Evolutionary conservation across 2,329 filamentous ascomycete genomes (phyloP).

Genomic region (Trichoderma arundinaceum): DNA sequence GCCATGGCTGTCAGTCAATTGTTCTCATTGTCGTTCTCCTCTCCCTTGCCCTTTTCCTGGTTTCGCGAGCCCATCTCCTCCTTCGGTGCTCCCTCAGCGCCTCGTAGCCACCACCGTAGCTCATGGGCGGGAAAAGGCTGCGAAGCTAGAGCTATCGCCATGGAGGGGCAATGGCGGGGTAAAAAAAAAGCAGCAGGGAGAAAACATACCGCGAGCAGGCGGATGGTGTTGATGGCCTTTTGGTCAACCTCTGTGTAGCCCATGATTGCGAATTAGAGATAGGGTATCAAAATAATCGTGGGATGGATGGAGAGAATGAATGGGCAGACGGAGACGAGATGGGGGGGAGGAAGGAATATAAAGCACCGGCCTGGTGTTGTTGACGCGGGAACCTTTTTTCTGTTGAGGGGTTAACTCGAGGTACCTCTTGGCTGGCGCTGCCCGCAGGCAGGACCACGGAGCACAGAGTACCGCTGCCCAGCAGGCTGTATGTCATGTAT

Average conservation of each 20-base stretch:
- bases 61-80: neutral
- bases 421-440: neutral
- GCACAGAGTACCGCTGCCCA: no score
- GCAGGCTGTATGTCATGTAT: no score
- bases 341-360: slow-evolving; percentile 35
- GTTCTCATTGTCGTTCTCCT: slow-evolving; percentile 28
- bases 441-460: no score
- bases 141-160: slow-evolving; percentile 34
- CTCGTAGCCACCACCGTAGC: neutral
- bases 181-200: slow-evolving; percentile 32
- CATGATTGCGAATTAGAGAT: slow-evolving; percentile 65
- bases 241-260: slow-evolving; percentile 85
- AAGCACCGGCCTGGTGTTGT: slow-evolving; percentile 35
- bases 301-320: slow-evolving; percentile 34
- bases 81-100: neutral
- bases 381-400: slow-evolving; percentile 31
- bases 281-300: slow-evolving; percentile 20
- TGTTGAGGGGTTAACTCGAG: slow-evolving; percentile 42
- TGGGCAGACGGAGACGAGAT: slow-evolving; percentile 39
- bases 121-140: neutral
- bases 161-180: slow-evolving; percentile 45
- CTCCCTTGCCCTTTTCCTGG: neutral
- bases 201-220: slow-evolving; percentile 84
- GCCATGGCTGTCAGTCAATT: slow-evolving; percentile 37
- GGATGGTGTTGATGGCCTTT: slow-evolving; percentile 98